Percentiles rank a stretch among this genome's conserved stretches.
These are phyloP conservation scores for Zasmidium angulare DNA, from an alignment of 2,329 filamentous ascomycete genomes.

Conservation along the genomic window DNA sequence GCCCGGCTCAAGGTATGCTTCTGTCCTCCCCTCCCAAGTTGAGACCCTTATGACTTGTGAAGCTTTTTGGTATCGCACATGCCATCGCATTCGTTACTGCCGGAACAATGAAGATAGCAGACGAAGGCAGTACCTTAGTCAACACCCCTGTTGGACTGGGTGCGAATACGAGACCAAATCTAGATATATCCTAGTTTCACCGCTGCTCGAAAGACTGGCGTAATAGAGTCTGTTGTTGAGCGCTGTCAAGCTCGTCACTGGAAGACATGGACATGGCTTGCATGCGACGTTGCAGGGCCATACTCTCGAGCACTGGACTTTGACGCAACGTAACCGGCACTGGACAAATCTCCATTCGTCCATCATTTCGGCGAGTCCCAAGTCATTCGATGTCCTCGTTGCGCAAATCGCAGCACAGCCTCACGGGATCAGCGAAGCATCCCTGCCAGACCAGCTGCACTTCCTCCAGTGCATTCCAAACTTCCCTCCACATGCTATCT, in stretches of 20 bases:
- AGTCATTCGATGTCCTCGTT: background rate
- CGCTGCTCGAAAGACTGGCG: no score
- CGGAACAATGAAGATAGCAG: background rate
- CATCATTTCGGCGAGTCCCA: background rate
- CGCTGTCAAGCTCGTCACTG: background rate
- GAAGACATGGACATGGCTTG: background rate
- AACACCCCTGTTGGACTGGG: no score
- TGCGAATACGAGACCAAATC: background rate
- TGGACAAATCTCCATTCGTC: background rate
- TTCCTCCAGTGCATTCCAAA: no score
- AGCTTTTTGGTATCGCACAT: background rate
- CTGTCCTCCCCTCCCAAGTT: no score
- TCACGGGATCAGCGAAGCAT: background rate
- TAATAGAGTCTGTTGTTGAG: no score
- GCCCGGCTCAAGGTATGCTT: background rate
- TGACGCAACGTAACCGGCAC: no score
- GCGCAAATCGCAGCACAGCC: background rate
- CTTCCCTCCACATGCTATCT: no score
- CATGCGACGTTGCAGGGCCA: no score
- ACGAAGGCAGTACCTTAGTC: no score
- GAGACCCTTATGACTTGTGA: background rate
- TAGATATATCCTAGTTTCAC: no score
- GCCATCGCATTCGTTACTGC: background rate
- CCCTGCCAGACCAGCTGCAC: background rate
- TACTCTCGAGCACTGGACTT: no score